Evolutionary conservation across 2,329 filamentous ascomycete species (phyloP), one percentile per base, ranked within the genome.

Genomic region (Parascedosporium putredinis): DNA sequence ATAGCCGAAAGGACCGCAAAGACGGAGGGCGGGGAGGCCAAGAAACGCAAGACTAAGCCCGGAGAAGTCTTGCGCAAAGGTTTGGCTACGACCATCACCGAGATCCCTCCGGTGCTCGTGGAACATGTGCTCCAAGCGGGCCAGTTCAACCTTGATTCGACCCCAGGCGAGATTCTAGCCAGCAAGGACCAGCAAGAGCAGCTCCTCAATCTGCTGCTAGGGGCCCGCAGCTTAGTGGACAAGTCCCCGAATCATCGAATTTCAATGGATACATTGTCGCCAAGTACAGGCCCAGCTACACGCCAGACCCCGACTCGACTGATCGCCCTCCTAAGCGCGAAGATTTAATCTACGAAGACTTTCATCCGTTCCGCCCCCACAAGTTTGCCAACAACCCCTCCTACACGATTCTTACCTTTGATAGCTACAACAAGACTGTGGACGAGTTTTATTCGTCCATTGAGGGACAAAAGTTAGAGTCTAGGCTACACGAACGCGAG

Each of bases 371-470:
- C 64, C 72, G 84, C 34, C 93, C 93, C 0, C 72, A 75, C 20
- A 91, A 97, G 57, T 86, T 95, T 54, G 79, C 83, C 54, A 72
- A 77, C 5, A 81, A 89, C 50, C 70, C 80, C 0, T 68, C 73
- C 0, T 77, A 83, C 22, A 76, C 79, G 3, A 79, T 95, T 14
- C 61, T 97, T 10, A 79, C 87, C 49, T 89, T 90, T 56, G 77
- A 88, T 5, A 85, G 83, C 8, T 97, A 94, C 71, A 96, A 96
- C 64, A 86, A 85, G 60, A 93, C 89, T 0, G 89, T 95, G 0
- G 93, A 98, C 61, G 88, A 95, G 57, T 98, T 96, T 69, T 97
- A 95, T 64, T 97, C 93, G 0, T 97, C 91, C 0, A 79, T 97
- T 23, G 93, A 98, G 67, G 88, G 90, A 0, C 91, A 96, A 62